These are phyloP conservation scores for Arachnomyces sp. DNA, from an alignment of 2,329 filamentous ascomycete genomes.

Conservation along the genomic window DNA sequence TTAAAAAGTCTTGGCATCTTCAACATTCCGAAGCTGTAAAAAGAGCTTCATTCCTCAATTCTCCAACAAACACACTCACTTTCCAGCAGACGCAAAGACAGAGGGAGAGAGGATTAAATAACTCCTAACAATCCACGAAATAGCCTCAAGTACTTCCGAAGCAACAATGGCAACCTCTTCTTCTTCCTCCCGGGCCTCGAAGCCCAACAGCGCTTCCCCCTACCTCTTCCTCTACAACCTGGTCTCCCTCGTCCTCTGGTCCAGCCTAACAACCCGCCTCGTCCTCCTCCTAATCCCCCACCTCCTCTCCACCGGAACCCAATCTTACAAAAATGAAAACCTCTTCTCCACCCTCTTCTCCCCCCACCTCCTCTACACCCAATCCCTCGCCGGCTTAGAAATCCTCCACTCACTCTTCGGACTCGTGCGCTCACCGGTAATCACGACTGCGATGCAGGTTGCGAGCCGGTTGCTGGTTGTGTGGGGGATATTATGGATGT, in stretches of 20 bases:
- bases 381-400: constrained; percentile 77
- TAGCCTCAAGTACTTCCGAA: not conserved
- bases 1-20: not conserved
- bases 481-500: constrained; percentile 72
- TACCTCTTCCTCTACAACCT: constrained; percentile 87
- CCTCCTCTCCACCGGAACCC: constrained; percentile 37
- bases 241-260: constrained; percentile 69
- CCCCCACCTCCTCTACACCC: constrained; percentile 52
- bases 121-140: too few species aligned
- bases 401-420: constrained; percentile 72
- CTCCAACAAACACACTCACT: too few species aligned
- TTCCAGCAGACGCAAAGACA: too few species aligned
- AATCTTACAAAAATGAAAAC: too few species aligned
- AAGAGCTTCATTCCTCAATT: too few species aligned
- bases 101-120: too few species aligned
- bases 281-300: constrained; percentile 50
- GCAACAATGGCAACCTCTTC: constrained; percentile 4
- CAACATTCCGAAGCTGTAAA: too few species aligned
- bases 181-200: constrained; percentile 7
- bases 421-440: constrained; percentile 73
- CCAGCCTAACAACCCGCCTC: constrained; percentile 64
- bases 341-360: constrained; percentile 41
- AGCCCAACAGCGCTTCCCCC: constrained; percentile 13
- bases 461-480: constrained; percentile 79
- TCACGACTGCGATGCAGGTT: constrained; percentile 87